phyloP scores from a whole-genome alignment of 805 yeast genomes.

The Wickerhamiella bombiphila region DNA sequence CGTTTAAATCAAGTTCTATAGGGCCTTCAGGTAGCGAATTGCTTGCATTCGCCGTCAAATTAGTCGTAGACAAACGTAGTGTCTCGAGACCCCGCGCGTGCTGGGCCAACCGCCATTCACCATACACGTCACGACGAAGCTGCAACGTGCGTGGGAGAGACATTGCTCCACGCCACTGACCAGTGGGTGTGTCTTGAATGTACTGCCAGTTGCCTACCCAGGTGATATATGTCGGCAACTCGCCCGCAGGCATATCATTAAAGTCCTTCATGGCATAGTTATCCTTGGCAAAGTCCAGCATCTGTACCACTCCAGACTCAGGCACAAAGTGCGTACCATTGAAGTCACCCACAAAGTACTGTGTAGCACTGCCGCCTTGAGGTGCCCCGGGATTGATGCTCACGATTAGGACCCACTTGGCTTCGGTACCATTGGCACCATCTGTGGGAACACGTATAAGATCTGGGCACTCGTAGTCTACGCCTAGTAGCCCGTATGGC shows the following conservation, averaged over 20 bases:
- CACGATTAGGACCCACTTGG: constrained; percentile 27
- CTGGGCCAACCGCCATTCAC: constrained; percentile 6
- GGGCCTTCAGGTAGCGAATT: not conserved
- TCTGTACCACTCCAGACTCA: constrained; percentile 20
- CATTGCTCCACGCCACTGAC: constrained; percentile 27
- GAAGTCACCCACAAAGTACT: constrained; percentile 31
- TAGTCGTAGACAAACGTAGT: not conserved
- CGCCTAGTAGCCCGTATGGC: constrained; percentile 19
- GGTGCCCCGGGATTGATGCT: constrained; percentile 33
- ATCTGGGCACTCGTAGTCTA: constrained; percentile 32
- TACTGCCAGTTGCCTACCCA: constrained; percentile 35
- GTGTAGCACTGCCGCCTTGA: constrained; percentile 28
- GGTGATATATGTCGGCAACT: constrained; percentile 25
- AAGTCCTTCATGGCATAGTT: constrained; percentile 29
- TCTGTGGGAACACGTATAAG: constrained; percentile 23
- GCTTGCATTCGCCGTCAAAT: not conserved
- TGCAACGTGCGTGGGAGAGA: constrained; percentile 15
- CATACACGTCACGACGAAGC: constrained; percentile 6
- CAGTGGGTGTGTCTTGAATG: constrained; percentile 25
- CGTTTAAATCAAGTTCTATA: not conserved
- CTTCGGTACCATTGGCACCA: constrained; percentile 10
- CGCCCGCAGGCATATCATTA: constrained; percentile 20
- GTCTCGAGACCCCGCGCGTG: constrained; percentile 7
- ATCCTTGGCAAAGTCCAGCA: constrained; percentile 28
- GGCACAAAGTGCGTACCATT: constrained; percentile 27